Percentiles rank a stretch among this genome's conserved stretches.
phyloP scores from a whole-genome alignment of 129 eudicot genomes.

The Ambrosia trifida region DNA sequence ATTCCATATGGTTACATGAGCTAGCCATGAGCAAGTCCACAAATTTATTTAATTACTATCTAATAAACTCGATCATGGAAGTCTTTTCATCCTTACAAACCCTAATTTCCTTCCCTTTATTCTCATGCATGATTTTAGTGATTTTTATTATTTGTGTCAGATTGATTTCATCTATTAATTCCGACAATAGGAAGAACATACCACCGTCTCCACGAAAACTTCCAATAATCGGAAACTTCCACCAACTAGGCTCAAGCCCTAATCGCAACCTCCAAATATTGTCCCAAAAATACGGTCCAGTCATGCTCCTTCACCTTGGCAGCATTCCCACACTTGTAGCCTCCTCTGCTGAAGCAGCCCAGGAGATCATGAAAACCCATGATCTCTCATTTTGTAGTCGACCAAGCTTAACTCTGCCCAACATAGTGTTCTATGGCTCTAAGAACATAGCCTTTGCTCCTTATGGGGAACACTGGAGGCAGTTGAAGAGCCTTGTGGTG shows the following conservation, averaged over 20 bases:
- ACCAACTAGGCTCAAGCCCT: not conserved
- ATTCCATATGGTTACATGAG: no score
- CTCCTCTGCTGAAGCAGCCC: not conserved
- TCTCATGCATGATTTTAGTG: not conserved
- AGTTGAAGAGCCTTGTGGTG: not conserved
- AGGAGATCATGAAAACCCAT: not conserved
- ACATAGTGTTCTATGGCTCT: no score
- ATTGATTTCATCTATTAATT: not conserved
- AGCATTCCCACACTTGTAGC: not conserved
- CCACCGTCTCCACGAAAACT: not conserved
- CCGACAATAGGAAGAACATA: not conserved
- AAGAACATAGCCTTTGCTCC: not conserved
- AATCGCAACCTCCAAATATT: not conserved
- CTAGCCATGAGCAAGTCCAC: no score
- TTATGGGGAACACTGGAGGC: not conserved
- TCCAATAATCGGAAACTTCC: not conserved
- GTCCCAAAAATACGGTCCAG: not conserved
- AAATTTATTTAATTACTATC: no score
- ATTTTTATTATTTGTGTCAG: no score
- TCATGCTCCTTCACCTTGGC: not conserved
- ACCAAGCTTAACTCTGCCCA: not conserved
- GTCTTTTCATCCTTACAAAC: not conserved
- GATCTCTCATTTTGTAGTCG: not conserved
- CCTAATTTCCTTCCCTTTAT: not conserved
- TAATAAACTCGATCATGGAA: not conserved